Evolutionary conservation across 1,284 basidiomycete genomes (phyloP).

Genomic region (Taiwanofungus camphoratus): DNA sequence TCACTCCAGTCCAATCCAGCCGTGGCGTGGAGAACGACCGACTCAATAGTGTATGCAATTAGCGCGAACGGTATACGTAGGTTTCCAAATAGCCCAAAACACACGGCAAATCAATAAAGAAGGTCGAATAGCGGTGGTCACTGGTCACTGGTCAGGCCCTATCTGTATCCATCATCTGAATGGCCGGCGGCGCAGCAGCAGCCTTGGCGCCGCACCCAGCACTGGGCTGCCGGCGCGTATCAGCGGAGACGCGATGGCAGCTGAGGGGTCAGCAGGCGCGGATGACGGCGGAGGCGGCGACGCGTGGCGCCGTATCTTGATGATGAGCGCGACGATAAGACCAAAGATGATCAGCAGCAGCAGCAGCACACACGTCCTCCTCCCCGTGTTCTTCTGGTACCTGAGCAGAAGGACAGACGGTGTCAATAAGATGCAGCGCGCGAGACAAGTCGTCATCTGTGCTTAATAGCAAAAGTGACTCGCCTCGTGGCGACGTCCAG

Average conservation of each 20-base stretch:
- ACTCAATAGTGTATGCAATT: no score
- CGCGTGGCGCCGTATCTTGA: slow-evolving; percentile 61
- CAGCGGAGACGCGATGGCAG: background rate
- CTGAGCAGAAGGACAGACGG: slow-evolving; percentile 34
- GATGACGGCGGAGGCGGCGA: slow-evolving; percentile 12
- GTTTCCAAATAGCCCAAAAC: no score
- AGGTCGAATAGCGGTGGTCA: no score
- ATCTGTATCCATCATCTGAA: slow-evolving; percentile 4
- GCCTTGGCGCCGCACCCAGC: background rate
- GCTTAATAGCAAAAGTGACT: slow-evolving; percentile 16
- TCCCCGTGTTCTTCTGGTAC: slow-evolving; percentile 90
- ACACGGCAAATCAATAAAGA: no score
- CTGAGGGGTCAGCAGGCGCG: slow-evolving; percentile 1
- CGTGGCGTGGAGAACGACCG: no score
- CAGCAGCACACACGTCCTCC: slow-evolving; percentile 90
- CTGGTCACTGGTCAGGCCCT: no score
- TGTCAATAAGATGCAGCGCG: background rate
- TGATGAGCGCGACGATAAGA: slow-evolving; percentile 73
- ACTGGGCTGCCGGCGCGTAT: slow-evolving; percentile 6
- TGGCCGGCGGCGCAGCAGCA: slow-evolving; percentile 1
- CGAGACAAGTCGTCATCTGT: background rate
- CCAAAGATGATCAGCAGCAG: slow-evolving; percentile 87
- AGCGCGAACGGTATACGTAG: no score
- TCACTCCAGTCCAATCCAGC: no score
- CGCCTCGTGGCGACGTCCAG: slow-evolving; percentile 78